Evolutionary conservation across 2,329 filamentous ascomycete genomes (phyloP).

Genomic region (Trichoderma oligosporum): DNA sequence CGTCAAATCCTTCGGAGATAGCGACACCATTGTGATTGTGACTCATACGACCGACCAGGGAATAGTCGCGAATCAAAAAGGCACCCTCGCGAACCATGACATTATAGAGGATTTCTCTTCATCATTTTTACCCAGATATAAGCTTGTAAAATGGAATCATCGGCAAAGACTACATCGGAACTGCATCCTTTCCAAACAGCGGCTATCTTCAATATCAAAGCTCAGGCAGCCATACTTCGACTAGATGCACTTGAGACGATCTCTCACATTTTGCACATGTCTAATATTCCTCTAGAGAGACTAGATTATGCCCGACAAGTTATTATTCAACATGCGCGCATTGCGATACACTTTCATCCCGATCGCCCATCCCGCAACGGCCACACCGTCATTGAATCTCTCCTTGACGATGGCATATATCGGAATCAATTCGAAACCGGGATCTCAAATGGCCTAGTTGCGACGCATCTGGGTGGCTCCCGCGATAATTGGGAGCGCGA

Average conservation of each 20-base stretch:
- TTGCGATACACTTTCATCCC: slow-evolving; percentile 25
- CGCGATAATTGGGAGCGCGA: slow-evolving; percentile 21
- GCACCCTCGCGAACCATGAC: not conserved
- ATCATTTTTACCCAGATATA: not conserved
- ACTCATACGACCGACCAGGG: not conserved
- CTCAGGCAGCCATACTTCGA: not conserved
- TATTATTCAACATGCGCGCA: slow-evolving; percentile 17
- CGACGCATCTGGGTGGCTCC: slow-evolving; percentile 13
- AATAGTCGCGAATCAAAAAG: not conserved
- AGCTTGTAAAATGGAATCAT: not conserved
- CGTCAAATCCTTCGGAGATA: not conserved
- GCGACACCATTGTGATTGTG: not conserved
- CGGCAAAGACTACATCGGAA: not conserved
- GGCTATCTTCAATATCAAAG: slow-evolving; percentile 12
- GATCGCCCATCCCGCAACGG: slow-evolving; percentile 21
- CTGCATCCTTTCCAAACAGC: slow-evolving; percentile 6
- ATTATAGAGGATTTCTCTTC: not conserved
- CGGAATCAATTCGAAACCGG: slow-evolving; percentile 24
- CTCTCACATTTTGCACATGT: slow-evolving; percentile 13
- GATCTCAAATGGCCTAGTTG: slow-evolving; percentile 24
- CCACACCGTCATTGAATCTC: slow-evolving; percentile 17
- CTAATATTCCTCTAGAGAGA: not conserved
- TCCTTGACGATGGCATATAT: slow-evolving; percentile 21
- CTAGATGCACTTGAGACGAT: slow-evolving; percentile 1
- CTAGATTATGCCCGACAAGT: not conserved